Base-by-base conservation (phyloP, 306 rosid genomes). In the Neltuma alba region DNA sequence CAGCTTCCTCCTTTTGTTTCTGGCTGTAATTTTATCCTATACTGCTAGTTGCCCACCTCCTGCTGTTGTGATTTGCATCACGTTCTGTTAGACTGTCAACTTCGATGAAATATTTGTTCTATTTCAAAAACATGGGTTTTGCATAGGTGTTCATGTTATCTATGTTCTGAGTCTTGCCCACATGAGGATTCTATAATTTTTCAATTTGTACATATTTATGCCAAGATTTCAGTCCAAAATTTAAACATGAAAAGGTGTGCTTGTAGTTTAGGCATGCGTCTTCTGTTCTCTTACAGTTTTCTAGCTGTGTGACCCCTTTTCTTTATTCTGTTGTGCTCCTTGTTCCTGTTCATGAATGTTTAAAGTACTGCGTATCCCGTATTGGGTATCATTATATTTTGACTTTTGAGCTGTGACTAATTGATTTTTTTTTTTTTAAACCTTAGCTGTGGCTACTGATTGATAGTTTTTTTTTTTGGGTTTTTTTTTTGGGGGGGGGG, bases 381-480 rank as follows among this genome's bases (percentile, higher is more conserved):
- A 7, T 30, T 2, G 15, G 44, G 27, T 9, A 34, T 64, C 44
- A 7, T 1, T n/a, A 23, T 20, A 14, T 65, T 34, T 20, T 0
- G 11, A 36, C 41, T n/a, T 54, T 54, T 57, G 34, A 57, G 33
- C 11, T 66, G 13, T 67, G 72, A 66, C 33, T n/a, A n/a, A n/a
- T n/a, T n/a, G n/a, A n/a, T n/a, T n/a, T n/a, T n/a, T n/a, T n/a
- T n/a, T n/a, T n/a, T n/a, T n/a, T n/a, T n/a, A n/a, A n/a, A n/a
- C n/a, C n/a, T n/a, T n/a, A n/a, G n/a, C n/a, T n/a, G n/a, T n/a
- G n/a, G n/a, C n/a, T 67, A 40, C 5, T 37, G 42, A 69, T 30
- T 41, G 27, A 47, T 84, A 36, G 40, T 66, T 45, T 79, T n/a
- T 84, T 40, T 60, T 81, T 66, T 48, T 72, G 55, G 25, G n/a